A percentile compares a stretch with the other conserved stretches of the same genome.
These are phyloP conservation scores for Candida peoriensis DNA, from an alignment of 805 yeast genomes.

Conservation along the genomic window DNA sequence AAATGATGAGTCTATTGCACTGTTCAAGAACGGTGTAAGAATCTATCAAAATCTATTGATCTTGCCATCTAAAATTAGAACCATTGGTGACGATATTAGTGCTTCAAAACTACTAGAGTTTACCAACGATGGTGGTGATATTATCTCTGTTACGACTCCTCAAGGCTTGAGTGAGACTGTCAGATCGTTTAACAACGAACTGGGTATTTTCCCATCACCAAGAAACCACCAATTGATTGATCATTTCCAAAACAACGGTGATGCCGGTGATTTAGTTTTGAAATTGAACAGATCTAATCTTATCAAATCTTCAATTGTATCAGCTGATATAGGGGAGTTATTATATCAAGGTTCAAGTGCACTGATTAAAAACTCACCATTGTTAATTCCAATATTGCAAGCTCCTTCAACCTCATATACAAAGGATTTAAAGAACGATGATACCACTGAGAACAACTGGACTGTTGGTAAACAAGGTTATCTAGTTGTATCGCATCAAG, in stretches of 20 bases:
- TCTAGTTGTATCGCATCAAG: constrained; percentile 74
- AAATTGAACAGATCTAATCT: constrained; percentile 12
- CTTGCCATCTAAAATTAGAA: constrained; percentile 52
- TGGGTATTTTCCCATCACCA: constrained; percentile 84
- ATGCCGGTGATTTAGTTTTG: constrained; percentile 15
- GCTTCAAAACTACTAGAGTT: constrained; percentile 53
- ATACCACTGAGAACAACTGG: constrained; percentile 54
- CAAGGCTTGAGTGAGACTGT: constrained; percentile 52
- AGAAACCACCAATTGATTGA: constrained; percentile 61
- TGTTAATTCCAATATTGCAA: constrained; percentile 62
- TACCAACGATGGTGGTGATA: constrained; percentile 64
- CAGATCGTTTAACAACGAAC: constrained; percentile 63
- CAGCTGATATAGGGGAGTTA: constrained; percentile 11
- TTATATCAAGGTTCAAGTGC: constrained; percentile 61
- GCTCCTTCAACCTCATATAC: constrained; percentile 66
- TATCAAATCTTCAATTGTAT: constrained; percentile 6
- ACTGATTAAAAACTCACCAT: constrained; percentile 60
- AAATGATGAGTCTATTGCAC: constrained; percentile 19
- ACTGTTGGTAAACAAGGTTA: constrained; percentile 76
- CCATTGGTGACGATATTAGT: constrained; percentile 34
- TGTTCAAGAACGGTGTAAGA: constrained; percentile 39
- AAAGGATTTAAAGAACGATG: constrained; percentile 40
- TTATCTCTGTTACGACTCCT: constrained; percentile 57
- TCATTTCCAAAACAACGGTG: constrained; percentile 33
- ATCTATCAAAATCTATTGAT: constrained; percentile 52